phyloP scores from a whole-genome alignment of 2,329 filamentous ascomycete species.

The Paecilomyces fulvus region DNA sequence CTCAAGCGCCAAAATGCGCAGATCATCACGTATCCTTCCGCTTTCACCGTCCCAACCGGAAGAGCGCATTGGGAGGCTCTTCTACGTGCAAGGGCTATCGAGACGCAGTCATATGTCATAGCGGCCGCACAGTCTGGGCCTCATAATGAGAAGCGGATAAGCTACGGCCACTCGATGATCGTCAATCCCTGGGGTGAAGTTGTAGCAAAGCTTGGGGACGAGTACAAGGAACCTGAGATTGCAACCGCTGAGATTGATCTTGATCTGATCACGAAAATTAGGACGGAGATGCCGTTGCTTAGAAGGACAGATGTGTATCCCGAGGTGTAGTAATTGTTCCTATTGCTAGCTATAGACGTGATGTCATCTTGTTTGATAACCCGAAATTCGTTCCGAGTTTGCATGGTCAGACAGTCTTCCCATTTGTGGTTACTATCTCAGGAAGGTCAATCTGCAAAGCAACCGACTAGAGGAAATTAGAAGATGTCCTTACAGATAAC shows the following conservation, averaged over 20 bases:
- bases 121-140: constrained; percentile 74
- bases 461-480: no score
- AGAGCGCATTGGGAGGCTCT: constrained; percentile 77
- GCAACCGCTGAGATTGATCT: constrained; percentile 48
- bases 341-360: not conserved
- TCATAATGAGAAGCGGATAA: constrained; percentile 67
- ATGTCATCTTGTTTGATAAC: not conserved
- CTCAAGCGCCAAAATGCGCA: constrained; percentile 62
- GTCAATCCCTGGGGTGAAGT: constrained; percentile 81
- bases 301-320: constrained; percentile 47
- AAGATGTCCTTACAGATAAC: no score
- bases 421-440: not conserved
- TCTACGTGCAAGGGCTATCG: constrained; percentile 72
- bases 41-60: constrained; percentile 82
- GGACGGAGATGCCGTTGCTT: constrained; percentile 49
- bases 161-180: constrained; percentile 80
- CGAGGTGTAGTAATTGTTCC: constrained; percentile 25
- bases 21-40: constrained; percentile 76
- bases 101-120: constrained; percentile 79
- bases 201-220: constrained; percentile 52
- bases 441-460: not conserved
- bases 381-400: not conserved
- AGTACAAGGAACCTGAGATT: constrained; percentile 37
- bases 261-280: constrained; percentile 42
- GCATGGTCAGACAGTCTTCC: not conserved